A percentile compares a stretch with the other conserved stretches of the same genome.
Conservation (phyloP, 2,329 filamentous ascomycete genomes). For the Cercospora citrullina region DNA sequence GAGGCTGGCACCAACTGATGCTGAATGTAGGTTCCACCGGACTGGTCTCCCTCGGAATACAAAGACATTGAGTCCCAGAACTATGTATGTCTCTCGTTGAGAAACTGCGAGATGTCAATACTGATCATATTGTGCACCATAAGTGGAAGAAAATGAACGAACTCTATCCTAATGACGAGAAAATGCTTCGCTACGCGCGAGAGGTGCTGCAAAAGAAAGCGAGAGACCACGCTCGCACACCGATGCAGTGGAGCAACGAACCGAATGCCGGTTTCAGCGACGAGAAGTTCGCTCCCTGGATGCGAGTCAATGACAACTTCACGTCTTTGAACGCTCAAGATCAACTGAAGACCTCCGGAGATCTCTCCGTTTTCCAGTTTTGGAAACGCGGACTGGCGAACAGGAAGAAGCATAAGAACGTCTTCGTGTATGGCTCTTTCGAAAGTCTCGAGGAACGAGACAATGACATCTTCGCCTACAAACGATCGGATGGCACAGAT, state of each 20-base stretch:
- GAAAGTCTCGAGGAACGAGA: slow-evolving; percentile 52
- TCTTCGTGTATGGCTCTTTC: slow-evolving; percentile 64
- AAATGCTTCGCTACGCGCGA: slow-evolving; percentile 23
- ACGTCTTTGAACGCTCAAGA: slow-evolving; percentile 57
- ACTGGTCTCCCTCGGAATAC: slow-evolving; percentile 50
- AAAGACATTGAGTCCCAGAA: slow-evolving; percentile 58
- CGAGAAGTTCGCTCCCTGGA: slow-evolving; percentile 56
- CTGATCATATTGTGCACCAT: background rate
- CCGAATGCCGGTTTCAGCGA: slow-evolving; percentile 63
- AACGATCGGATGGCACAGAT: slow-evolving; percentile 28
- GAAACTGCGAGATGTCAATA: background rate
- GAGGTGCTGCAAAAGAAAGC: slow-evolving; percentile 26
- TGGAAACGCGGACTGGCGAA: slow-evolving; percentile 59
- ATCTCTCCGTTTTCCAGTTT: slow-evolving; percentile 57
- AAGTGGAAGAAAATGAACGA: slow-evolving; percentile 50
- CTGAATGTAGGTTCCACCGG: slow-evolving; percentile 36
- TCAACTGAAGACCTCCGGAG: slow-evolving; percentile 45
- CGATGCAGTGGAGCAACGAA: slow-evolving; percentile 64
- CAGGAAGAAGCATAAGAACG: slow-evolving; percentile 57
- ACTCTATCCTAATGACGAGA: slow-evolving; percentile 35
- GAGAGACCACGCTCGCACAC: slow-evolving; percentile 58
- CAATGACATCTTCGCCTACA: slow-evolving; percentile 59
- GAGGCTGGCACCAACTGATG: no score
- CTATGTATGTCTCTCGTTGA: slow-evolving; percentile 37
- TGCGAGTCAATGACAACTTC: slow-evolving; percentile 59